These are phyloP conservation scores for Ophiostoma novo-ulmi DNA, from an alignment of 2,329 filamentous ascomycete species.

Conservation along the genomic window DNA sequence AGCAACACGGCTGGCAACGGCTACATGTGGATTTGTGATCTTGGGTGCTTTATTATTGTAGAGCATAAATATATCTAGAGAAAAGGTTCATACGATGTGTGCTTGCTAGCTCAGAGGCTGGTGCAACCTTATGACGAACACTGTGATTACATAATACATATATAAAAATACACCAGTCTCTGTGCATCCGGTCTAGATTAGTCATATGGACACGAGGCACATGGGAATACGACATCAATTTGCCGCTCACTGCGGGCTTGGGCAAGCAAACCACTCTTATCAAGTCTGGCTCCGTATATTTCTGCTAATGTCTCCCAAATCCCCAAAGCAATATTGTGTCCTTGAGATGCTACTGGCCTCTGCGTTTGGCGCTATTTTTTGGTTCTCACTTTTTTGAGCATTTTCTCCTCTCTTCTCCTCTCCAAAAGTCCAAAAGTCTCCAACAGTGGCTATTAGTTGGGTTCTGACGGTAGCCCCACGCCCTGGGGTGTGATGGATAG, in stretches of 20 bases:
- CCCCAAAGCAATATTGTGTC: neutral
- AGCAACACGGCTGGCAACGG: neutral
- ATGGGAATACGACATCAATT: neutral
- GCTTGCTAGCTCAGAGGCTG: neutral
- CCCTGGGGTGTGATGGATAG: slow-evolving; percentile 11
- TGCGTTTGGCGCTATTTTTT: slow-evolving; percentile 1
- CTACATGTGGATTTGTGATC: no score
- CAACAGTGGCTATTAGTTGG: neutral
- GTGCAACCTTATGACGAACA: neutral
- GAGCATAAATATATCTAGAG: neutral
- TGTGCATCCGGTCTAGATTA: neutral
- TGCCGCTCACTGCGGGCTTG: neutral
- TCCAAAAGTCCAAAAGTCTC: slow-evolving; percentile 1
- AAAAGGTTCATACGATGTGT: neutral
- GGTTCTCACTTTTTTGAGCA: neutral
- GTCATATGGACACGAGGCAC: neutral
- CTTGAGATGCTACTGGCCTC: neutral
- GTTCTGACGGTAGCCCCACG: slow-evolving; percentile 1
- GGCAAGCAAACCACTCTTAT: no score
- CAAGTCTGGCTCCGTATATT: neutral
- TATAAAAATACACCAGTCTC: neutral
- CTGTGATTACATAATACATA: neutral
- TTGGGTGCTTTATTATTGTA: neutral
- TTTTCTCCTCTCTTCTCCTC: neutral
- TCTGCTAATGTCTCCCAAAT: neutral